Base-by-base conservation (phyloP, 345 rosid genomes). In the Crucihimalaya himalaica region DNA sequence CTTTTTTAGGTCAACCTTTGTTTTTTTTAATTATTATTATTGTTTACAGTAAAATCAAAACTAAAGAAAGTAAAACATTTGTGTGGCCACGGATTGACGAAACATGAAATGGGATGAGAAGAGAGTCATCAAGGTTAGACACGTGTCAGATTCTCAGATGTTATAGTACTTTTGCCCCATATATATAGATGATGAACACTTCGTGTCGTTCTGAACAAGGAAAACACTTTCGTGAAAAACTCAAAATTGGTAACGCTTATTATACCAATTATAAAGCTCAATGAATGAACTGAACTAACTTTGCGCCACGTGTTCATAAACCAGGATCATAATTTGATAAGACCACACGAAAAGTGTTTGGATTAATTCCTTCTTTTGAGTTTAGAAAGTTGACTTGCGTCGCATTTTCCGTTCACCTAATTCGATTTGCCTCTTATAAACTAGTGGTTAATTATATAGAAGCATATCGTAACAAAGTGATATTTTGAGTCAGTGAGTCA, bases 291-390 rank as follows among this genome's bases (percentile, higher is more conserved):
- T 62, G 13, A 72, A 42, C 16, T 15, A 63, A 43, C 48, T 39
- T 20, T 2, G 19, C 5, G 45, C 63, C 63, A 63, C 70, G 63
- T 63, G 64, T 63, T 16, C 20, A 12, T 31, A 5, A 56, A 42
- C 34, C 46, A 63, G 34, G 70, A 53, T 20, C 63, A 31, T 6
- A 20, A 21, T 18, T 70, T 59, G 53, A 71, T 19, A 60, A 71
- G 68, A 71, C 61, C 68, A 71, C 51, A 71, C 31, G 37, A 61
- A 61, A 72, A 8, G n/a, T 51, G 59, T 52, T 61, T 48, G 37
- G 48, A n/a, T n/a, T n/a, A n/a, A n/a, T 16, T 50, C 66, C 40
- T 60, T 60, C 40, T 60, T 28, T 25, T 25, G 19, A 23, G 68
- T 48, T 60, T 48, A 59, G 66, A 23, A 58, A 34, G 37, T 25